A percentile compares a stretch with the other conserved stretches of the same genome.
phyloP scores from a whole-genome alignment of 331 rosid species.

The Malus hybrid region DNA sequence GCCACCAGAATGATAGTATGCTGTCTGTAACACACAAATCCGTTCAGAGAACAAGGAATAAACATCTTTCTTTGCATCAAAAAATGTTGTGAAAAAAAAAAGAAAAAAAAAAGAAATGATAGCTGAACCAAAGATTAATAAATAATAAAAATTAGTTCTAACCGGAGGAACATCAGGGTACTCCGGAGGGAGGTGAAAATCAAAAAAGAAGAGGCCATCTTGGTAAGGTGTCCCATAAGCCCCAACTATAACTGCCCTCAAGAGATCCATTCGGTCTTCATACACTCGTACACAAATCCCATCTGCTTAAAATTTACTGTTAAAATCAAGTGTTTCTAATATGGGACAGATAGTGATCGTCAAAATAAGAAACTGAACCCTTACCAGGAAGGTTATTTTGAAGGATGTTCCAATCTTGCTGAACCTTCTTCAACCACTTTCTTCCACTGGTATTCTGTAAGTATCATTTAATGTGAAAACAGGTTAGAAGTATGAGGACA shows the following conservation, averaged over 20 bases:
- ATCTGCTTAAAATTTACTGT: constrained; percentile 45
- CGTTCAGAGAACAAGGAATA: constrained; percentile 15
- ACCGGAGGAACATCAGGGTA: constrained; percentile 98
- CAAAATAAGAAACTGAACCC: not conserved
- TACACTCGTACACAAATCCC: constrained; percentile 86
- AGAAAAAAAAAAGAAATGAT: not conserved
- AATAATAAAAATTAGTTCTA: constrained; percentile 29
- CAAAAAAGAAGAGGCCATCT: constrained; percentile 98
- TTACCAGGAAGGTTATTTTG: constrained; percentile 94
- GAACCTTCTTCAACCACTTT: constrained; percentile 92
- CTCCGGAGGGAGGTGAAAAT: constrained; percentile 95
- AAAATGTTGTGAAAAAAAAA: not conserved
- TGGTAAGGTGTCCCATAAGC: constrained; percentile 99
- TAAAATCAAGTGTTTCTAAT: constrained; percentile 17
- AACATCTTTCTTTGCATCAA: not conserved
- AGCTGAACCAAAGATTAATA: not conserved
- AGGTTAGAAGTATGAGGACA: constrained; percentile 6
- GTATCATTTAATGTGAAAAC: not conserved
- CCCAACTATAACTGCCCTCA: constrained; percentile 95
- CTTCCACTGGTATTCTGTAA: constrained; percentile 62
- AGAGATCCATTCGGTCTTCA: constrained; percentile 95
- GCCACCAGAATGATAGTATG: constrained; percentile 98
- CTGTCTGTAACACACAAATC: constrained; percentile 63
- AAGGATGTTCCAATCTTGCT: constrained; percentile 96
- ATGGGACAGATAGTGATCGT: constrained; percentile 4